A percentile compares a stretch with the other conserved stretches of the same genome.
phyloP scores from a whole-genome alignment of 2,329 filamentous ascomycete genomes.

The Pseudofabraea citricarpa region DNA sequence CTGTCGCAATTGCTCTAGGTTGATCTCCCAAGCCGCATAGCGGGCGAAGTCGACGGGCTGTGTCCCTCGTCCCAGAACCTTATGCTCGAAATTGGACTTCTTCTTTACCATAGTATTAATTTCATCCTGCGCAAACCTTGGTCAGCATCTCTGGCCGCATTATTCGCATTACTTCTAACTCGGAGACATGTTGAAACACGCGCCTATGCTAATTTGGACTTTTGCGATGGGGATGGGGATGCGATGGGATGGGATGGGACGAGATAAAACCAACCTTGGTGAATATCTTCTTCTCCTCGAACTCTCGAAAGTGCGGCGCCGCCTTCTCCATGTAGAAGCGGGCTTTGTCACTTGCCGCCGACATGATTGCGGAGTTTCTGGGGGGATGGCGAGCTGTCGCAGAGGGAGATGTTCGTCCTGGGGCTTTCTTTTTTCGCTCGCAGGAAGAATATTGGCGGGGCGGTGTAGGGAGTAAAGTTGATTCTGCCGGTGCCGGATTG shows the following conservation, averaged over 20 bases:
- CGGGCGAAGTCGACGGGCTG: conserved; percentile 74
- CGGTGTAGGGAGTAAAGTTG: no score
- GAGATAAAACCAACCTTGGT: conserved; percentile 50
- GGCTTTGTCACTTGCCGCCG: conserved; percentile 85
- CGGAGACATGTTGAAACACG: no score
- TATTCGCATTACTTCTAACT: no score
- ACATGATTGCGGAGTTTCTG: conserved; percentile 51
- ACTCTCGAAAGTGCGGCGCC: conserved; percentile 87
- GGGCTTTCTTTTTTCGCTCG: no score
- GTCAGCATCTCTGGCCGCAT: no score
- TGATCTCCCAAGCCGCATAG: conserved; percentile 71
- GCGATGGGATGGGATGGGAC: conserved; percentile 7
- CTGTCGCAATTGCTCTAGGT: conserved; percentile 68
- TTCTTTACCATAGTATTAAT: conserved; percentile 85
- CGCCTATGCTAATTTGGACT: no score
- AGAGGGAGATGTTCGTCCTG: no score
- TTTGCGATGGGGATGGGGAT: conserved; percentile 1
- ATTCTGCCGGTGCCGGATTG: no score
- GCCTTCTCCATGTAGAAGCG: conserved; percentile 91
- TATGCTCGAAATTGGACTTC: conserved; percentile 90
- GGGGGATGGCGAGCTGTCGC: no score
- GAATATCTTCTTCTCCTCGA: conserved; percentile 89
- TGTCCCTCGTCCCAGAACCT: conserved; percentile 75
- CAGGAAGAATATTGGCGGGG: no score
- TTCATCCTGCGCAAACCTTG: conserved; percentile 78